Base-by-base conservation (phyloP, 192 early-diverging fungal species). In the Glomus cerebriforme region DNA sequence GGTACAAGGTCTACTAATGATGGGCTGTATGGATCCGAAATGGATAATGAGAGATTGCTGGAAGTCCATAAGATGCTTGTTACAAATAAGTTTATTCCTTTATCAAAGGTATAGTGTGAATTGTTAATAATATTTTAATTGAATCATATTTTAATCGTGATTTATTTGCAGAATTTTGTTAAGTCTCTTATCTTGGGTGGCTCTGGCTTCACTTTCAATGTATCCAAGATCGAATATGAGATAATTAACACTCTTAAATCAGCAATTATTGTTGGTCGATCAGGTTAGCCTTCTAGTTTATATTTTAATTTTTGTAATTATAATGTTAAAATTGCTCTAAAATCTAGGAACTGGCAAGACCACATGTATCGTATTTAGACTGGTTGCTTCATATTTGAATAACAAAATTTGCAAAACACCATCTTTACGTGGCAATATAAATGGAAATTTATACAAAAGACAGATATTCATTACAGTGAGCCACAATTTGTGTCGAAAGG, bases 401-500 rank as follows among this genome's bases (percentile, higher is more conserved):
- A 24, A n/a, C 0, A 1, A 76, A 6, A 9, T 63, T 13, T 17
- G 17, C 19, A 76, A 76, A 7, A 45, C n/a, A 7, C 19, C 59
- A 4, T 62, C 59, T 2, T 35, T 17, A n/a, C 0, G 35, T 22
- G 54, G 2, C 58, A 34, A 63, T 6, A 45, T 7, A 45, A 32
- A 32, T 3, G 59, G 59, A 7, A 39, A 37, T 75, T 75, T 12
- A 15, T 22, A 62, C 59, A 75, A 62, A 75, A 75, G 74, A 8
- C 74, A 75, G 17, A 17, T 77, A 66, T 77, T 77, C 26, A 77
- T 77, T 22, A 77, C 75, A 27, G 22, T 54, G 7, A 77, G 75
- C 10, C 1, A 17, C 4, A 27, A 47, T 27, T 26, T 77, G 7
- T 66, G 75, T n/a, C 39, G 37, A 4, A 10, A 39, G 29, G 63